Evolutionary conservation across 306 rosid species (phyloP).

Genomic region (Quercus glauca): DNA sequence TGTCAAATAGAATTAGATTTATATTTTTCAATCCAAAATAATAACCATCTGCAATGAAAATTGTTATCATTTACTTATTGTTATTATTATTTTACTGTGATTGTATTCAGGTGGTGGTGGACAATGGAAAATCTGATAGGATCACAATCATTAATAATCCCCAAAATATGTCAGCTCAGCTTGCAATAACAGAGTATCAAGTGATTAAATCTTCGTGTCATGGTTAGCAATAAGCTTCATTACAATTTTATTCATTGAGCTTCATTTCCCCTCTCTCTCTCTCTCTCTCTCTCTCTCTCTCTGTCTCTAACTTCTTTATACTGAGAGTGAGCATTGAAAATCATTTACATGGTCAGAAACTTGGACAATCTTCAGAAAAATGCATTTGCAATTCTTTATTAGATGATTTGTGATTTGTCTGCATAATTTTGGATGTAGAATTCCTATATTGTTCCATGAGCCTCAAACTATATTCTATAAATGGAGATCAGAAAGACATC

Average conservation of each 20-base stretch:
- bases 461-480: slow-evolving; percentile 3
- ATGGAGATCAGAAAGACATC: not conserved
- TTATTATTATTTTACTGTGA: not conserved
- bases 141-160: slow-evolving; percentile 50
- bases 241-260: not conserved
- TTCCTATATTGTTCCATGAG: not conserved
- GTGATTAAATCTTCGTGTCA: slow-evolving; percentile 61
- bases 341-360: not conserved
- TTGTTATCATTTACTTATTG: not conserved
- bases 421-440: not conserved
- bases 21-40: not conserved
- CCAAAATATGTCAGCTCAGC: slow-evolving; percentile 49
- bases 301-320: not conserved
- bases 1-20: not conserved
- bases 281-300: not conserved
- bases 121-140: slow-evolving; percentile 77
- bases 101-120: slow-evolving; percentile 70
- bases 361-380: not conserved
- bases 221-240: slow-evolving; percentile 50
- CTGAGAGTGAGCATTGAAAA: not conserved
- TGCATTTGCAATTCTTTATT: not conserved
- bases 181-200: slow-evolving; percentile 74
- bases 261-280: not conserved
- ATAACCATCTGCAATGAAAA: not conserved
- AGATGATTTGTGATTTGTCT: not conserved